Conservation (phyloP, 768 basidiomycete genomes). For the Boletus barrowsii region DNA sequence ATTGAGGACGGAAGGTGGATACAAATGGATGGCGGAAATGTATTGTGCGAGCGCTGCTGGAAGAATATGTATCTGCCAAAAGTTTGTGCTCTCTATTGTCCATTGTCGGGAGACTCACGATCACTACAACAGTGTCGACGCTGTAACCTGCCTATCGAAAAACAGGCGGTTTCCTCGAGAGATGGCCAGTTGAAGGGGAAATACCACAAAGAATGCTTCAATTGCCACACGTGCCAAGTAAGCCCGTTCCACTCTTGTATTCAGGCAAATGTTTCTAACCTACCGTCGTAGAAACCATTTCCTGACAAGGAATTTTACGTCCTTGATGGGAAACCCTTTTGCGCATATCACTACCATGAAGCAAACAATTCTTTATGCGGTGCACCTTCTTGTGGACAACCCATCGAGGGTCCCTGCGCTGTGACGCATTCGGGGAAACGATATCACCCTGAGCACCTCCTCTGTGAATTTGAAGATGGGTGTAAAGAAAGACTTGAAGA, state of each 20-base stretch:
- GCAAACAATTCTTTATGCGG: slow-evolving; percentile 87
- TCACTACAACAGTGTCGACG: slow-evolving; percentile 66
- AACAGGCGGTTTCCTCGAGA: slow-evolving; percentile 82
- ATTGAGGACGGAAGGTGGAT: slow-evolving; percentile 86
- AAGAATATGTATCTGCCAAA: slow-evolving; percentile 95
- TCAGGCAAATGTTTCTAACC: background rate
- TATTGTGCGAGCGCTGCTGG: slow-evolving; percentile 90
- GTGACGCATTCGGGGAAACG: slow-evolving; percentile 77
- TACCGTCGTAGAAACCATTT: slow-evolving; percentile 66
- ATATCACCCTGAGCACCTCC: slow-evolving; percentile 87
- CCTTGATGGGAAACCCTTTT: slow-evolving; percentile 84
- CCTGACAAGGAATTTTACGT: slow-evolving; percentile 92
- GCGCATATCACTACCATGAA: slow-evolving; percentile 91
- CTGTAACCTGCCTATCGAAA: slow-evolving; percentile 85
- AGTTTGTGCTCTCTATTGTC: slow-evolving; percentile 39
- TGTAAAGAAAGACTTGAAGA: slow-evolving; percentile 65
- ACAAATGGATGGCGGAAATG: slow-evolving; percentile 65
- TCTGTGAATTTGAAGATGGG: slow-evolving; percentile 65
- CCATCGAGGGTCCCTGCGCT: slow-evolving; percentile 92
- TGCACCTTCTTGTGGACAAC: slow-evolving; percentile 72
- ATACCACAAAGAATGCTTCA: slow-evolving; percentile 90
- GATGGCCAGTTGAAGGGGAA: slow-evolving; percentile 96
- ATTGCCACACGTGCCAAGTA: slow-evolving; percentile 79
- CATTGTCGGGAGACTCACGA: slow-evolving; percentile 1
- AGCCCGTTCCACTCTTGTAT: slow-evolving; percentile 19